Percentiles rank a stretch among this genome's conserved stretches.
These are phyloP conservation scores for Ceratobasidium sp. DNA, from an alignment of 1,284 basidiomycete genomes.

Conservation along the genomic window DNA sequence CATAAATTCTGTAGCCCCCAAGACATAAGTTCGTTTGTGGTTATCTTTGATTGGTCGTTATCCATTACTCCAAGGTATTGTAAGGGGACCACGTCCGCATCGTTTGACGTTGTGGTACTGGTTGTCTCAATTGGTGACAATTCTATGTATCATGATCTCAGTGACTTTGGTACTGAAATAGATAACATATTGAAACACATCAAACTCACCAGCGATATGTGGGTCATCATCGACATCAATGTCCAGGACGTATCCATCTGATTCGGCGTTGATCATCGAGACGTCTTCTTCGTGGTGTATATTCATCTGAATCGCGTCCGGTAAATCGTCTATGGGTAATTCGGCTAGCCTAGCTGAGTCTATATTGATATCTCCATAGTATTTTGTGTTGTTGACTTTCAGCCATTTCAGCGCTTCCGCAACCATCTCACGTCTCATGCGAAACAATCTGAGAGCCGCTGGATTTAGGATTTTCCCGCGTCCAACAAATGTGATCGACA, in stretches of 20 bases:
- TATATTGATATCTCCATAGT: constrained; percentile 21
- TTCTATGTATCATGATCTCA: too few relatives aligned
- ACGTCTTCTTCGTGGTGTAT: constrained; percentile 18
- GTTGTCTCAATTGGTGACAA: too few relatives aligned
- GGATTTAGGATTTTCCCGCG: constrained; percentile 52
- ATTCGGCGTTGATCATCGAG: constrained; percentile 34
- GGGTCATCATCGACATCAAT: neutral
- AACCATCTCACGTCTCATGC: constrained; percentile 52
- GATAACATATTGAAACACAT: neutral
- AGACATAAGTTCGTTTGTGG: neutral
- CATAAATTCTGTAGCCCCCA: constrained; percentile 32
- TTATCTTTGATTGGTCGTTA: constrained; percentile 23
- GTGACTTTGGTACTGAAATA: too few relatives aligned
- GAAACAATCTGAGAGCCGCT: constrained; percentile 53
- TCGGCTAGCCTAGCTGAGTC: neutral
- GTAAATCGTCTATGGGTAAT: constrained; percentile 45
- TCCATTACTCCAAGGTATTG: constrained; percentile 16
- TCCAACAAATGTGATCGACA: constrained; percentile 58
- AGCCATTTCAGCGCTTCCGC: constrained; percentile 50
- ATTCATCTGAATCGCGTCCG: constrained; percentile 23
- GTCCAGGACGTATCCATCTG: constrained; percentile 16
- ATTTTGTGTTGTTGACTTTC: constrained; percentile 39
- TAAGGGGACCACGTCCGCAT: constrained; percentile 11
- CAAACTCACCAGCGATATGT: neutral
- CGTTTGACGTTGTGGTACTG: too few relatives aligned